Conservation (phyloP, 225 moss, liverwort and hornwort species). For the Pseudoscleropodium purum region DNA sequence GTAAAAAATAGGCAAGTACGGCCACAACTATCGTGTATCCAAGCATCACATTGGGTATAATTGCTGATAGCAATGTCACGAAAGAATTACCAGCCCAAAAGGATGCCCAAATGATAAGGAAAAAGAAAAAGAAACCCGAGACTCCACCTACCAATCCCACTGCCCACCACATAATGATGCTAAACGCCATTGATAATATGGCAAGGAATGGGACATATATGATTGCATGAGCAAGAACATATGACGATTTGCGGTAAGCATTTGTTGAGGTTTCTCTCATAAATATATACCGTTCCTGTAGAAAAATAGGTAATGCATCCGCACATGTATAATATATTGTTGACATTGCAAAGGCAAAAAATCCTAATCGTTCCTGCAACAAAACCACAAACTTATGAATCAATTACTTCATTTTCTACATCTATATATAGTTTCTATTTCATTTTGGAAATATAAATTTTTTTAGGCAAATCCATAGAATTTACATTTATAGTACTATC, state of each 20-base stretch:
- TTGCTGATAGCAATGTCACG: constrained; percentile 56
- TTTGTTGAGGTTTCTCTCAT: constrained; percentile 72
- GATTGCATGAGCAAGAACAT: constrained; percentile 57
- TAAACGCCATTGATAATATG: constrained; percentile 36
- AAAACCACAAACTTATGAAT: background rate
- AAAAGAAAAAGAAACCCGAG: constrained; percentile 14
- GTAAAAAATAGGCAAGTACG: constrained; percentile 58
- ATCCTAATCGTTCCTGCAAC: constrained; percentile 18
- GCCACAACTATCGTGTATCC: constrained; percentile 67
- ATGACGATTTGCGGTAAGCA: constrained; percentile 68
- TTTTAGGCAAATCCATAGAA: no score
- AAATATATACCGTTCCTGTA: constrained; percentile 77
- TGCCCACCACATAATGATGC: constrained; percentile 59
- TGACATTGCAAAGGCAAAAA: constrained; percentile 58
- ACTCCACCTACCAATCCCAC: constrained; percentile 48
- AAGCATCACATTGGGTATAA: constrained; percentile 57
- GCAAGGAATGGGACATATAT: constrained; percentile 69
- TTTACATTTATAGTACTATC: no score
- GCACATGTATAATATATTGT: constrained; percentile 72
- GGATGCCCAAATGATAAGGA: constrained; percentile 10
- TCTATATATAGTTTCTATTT: no score
- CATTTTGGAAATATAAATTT: background rate
- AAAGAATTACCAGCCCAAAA: constrained; percentile 32
- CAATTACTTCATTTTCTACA: background rate
- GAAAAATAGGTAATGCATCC: constrained; percentile 65